Conservation (phyloP, 2,329 filamentous ascomycete species). For the Diaporthe longicolla region DNA sequence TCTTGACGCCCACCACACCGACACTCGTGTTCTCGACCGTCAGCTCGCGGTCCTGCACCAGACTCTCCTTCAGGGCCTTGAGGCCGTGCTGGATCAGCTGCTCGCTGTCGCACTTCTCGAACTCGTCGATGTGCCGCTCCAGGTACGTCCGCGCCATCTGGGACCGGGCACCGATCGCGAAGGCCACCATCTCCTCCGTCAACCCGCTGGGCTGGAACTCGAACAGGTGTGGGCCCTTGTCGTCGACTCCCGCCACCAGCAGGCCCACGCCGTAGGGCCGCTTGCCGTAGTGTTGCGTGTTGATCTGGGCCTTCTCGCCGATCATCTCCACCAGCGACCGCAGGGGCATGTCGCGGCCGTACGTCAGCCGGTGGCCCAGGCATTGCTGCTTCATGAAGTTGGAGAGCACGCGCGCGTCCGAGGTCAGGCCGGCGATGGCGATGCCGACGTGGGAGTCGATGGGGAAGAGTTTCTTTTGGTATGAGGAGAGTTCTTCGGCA, state of each 20-base stretch:
- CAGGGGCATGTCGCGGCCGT: slow-evolving; percentile 92
- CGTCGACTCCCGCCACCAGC: slow-evolving; percentile 93
- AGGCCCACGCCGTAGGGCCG: slow-evolving; percentile 96
- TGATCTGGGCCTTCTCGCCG: slow-evolving; percentile 95
- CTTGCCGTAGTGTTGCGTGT: slow-evolving; percentile 98
- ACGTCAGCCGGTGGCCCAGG: slow-evolving; percentile 93
- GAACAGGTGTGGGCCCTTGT: slow-evolving; percentile 94
- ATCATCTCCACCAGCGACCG: slow-evolving; percentile 92
- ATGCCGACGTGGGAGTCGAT: slow-evolving; percentile 97
- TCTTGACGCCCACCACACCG: slow-evolving; percentile 79
- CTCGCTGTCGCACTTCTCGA: slow-evolving; percentile 82
- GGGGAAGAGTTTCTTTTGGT: slow-evolving; percentile 99
- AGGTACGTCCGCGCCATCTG: slow-evolving; percentile 99
- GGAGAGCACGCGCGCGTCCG: slow-evolving; percentile 97
- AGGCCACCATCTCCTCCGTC: slow-evolving; percentile 97
- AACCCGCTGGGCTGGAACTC: slow-evolving; percentile 98
- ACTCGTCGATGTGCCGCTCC: slow-evolving; percentile 90
- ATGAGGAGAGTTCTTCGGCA: slow-evolving; percentile 98
- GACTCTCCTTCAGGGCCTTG: slow-evolving; percentile 91
- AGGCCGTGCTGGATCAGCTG: slow-evolving; percentile 93
- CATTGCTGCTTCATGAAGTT: slow-evolving; percentile 99
- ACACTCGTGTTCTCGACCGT: slow-evolving; percentile 97
- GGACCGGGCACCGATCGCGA: slow-evolving; percentile 93
- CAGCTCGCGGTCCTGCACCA: slow-evolving; percentile 97
- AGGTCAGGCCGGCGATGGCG: slow-evolving; percentile 95